phyloP scores from a whole-genome alignment of 1,284 basidiomycete genomes.

The Meira nashicola region DNA sequence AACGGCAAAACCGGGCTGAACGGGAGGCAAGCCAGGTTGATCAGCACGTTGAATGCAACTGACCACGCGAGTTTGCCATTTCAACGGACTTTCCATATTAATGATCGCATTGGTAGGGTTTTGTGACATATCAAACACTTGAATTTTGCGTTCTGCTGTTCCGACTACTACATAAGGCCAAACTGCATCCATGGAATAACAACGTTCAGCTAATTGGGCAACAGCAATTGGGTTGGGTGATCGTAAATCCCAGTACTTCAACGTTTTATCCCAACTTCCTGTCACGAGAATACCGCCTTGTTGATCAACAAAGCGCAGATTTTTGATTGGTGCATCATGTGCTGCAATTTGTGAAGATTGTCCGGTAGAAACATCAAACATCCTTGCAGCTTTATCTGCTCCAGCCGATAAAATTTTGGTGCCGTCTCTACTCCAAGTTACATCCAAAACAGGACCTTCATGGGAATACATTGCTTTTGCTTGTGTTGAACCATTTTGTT shows the following conservation, averaged over 20 bases:
- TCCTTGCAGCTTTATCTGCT: slow-evolving; percentile 74
- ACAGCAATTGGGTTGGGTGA: slow-evolving; percentile 68
- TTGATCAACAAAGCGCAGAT: slow-evolving; percentile 70
- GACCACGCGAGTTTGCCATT: slow-evolving; percentile 88
- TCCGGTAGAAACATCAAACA: slow-evolving; percentile 74
- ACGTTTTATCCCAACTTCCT: slow-evolving; percentile 84
- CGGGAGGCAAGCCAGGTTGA: slow-evolving; percentile 26
- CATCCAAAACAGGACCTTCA: slow-evolving; percentile 73
- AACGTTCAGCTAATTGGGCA: slow-evolving; percentile 78
- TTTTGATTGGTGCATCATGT: slow-evolving; percentile 76
- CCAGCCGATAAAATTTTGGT: slow-evolving; percentile 78
- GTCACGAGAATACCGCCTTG: slow-evolving; percentile 70
- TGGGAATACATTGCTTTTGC: slow-evolving; percentile 79
- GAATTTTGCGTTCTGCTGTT: slow-evolving; percentile 81
- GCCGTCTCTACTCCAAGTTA: slow-evolving; percentile 80
- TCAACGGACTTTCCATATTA: slow-evolving; percentile 54
- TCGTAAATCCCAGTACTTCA: slow-evolving; percentile 92
- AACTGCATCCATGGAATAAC: slow-evolving; percentile 75
- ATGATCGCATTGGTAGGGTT: slow-evolving; percentile 61
- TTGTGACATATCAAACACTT: slow-evolving; percentile 73
- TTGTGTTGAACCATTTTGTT: slow-evolving; percentile 58
- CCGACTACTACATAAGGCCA: slow-evolving; percentile 87
- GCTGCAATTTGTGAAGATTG: slow-evolving; percentile 65
- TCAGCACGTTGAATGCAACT: slow-evolving; percentile 75
- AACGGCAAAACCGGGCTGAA: slow-evolving; percentile 60